A percentile compares a stretch with the other conserved stretches of the same genome.
Conservation (phyloP, 2,329 filamentous ascomycete species). For the Fusarium veterinarium region DNA sequence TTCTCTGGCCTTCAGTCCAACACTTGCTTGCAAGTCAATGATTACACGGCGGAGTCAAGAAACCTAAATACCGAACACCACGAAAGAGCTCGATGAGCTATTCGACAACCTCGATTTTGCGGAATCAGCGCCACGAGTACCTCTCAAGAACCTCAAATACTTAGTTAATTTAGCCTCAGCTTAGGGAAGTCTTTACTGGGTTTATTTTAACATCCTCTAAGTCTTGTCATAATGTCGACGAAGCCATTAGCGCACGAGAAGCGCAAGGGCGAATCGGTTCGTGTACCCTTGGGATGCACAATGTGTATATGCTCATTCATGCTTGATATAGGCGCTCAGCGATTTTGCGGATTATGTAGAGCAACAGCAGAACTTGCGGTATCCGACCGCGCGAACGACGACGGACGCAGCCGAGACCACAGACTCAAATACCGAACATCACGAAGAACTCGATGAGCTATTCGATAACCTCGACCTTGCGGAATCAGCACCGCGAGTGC, state of each 20-base stretch:
- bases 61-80: not conserved
- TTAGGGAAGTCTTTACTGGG: not conserved
- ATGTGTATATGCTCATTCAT: conserved; percentile 13
- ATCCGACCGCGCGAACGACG: conserved; percentile 57
- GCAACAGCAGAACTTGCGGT: conserved; percentile 84
- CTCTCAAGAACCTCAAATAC: not conserved
- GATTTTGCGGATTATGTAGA: conserved; percentile 99
- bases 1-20: not conserved
- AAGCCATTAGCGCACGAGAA: conserved; percentile 81
- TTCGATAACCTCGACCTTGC: conserved; percentile 87
- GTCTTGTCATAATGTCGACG: conserved; percentile 60
- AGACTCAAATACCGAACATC: conserved; percentile 58
- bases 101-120: no score
- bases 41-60: conserved; percentile 27
- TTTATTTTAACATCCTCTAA: not conserved
- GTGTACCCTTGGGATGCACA: conserved; percentile 34
- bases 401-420: conserved; percentile 47
- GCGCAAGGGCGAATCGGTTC: conserved; percentile 86
- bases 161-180: not conserved
- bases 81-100: no score
- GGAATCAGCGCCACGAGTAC: no score
- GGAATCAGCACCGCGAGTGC: conserved; percentile 75
- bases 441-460: conserved; percentile 92
- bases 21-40: conserved; percentile 39
- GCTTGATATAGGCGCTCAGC: conserved; percentile 73